phyloP scores from a whole-genome alignment of 2,329 filamentous ascomycete species.

The Claviceps sp. region DNA sequence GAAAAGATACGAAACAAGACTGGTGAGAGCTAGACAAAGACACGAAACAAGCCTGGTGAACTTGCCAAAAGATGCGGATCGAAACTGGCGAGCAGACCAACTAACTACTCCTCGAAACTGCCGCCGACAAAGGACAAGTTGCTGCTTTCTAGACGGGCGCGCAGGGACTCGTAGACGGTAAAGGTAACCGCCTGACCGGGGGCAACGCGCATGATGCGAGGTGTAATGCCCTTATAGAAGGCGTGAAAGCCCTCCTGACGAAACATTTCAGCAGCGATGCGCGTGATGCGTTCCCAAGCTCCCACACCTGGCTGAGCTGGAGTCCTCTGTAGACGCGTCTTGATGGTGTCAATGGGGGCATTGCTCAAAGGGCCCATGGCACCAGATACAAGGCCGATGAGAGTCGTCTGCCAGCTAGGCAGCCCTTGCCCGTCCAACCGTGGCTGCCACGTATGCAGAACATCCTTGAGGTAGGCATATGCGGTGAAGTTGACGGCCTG shows the following conservation, averaged over 20 bases:
- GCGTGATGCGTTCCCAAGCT: constrained; percentile 63
- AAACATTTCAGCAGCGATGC: constrained; percentile 74
- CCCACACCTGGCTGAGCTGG: constrained; percentile 70
- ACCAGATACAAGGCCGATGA: constrained; percentile 82
- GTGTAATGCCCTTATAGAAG: constrained; percentile 99
- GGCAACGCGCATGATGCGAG: constrained; percentile 91
- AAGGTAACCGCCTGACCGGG: constrained; percentile 78
- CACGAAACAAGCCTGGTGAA: not conserved
- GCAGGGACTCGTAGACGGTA: constrained; percentile 67
- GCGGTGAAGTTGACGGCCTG: constrained; percentile 98
- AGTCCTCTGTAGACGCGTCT: constrained; percentile 87
- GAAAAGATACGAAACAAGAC: not conserved
- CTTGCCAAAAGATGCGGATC: not conserved
- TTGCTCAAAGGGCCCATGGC: constrained; percentile 95
- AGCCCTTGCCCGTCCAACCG: constrained; percentile 47
- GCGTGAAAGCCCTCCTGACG: constrained; percentile 83
- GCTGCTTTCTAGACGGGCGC: constrained; percentile 56
- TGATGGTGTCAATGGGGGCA: constrained; percentile 97
- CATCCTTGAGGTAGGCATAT: constrained; percentile 83
- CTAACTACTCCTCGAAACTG: constrained; percentile 50
- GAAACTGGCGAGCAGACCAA: not conserved
- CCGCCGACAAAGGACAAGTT: constrained; percentile 45
- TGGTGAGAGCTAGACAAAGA: not conserved
- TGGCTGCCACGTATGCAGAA: constrained; percentile 57
- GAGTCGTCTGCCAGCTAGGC: constrained; percentile 77